These are phyloP conservation scores for Petunia hybrid DNA, from an alignment of 305 asterid species.

Conservation along the genomic window DNA sequence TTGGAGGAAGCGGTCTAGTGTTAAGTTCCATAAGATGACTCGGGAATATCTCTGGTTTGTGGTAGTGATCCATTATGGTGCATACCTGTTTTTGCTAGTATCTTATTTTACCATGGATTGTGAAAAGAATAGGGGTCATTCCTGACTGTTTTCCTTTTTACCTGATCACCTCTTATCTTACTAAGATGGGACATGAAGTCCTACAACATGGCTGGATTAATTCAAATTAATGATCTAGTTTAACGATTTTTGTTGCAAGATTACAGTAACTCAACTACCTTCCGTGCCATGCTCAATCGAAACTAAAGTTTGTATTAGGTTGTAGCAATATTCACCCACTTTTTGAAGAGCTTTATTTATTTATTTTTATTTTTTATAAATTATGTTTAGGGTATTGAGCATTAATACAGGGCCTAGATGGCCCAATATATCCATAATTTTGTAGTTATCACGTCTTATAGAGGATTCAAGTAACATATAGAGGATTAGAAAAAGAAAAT, in stretches of 20 bases:
- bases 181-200: neutral
- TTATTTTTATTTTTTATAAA: neutral
- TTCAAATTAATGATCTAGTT: neutral
- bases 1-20: neutral
- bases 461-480: neutral
- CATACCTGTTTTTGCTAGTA: neutral
- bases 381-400: conserved; percentile 1
- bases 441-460: neutral
- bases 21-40: neutral
- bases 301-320: neutral
- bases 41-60: neutral
- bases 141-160: neutral
- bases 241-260: too few species aligned
- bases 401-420: too few species aligned
- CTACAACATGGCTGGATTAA: neutral
- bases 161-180: neutral
- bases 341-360: too few species aligned
- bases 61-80: neutral
- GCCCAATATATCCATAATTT: too few species aligned
- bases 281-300: neutral
- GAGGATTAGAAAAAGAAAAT: neutral
- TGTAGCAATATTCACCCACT: neutral
- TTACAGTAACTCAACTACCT: neutral
- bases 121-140: neutral
- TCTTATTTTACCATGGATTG: neutral